Percentiles rank a stretch among this genome's conserved stretches.
phyloP scores from a whole-genome alignment of 2,329 filamentous ascomycete species.

The Pezicula radicicola region DNA sequence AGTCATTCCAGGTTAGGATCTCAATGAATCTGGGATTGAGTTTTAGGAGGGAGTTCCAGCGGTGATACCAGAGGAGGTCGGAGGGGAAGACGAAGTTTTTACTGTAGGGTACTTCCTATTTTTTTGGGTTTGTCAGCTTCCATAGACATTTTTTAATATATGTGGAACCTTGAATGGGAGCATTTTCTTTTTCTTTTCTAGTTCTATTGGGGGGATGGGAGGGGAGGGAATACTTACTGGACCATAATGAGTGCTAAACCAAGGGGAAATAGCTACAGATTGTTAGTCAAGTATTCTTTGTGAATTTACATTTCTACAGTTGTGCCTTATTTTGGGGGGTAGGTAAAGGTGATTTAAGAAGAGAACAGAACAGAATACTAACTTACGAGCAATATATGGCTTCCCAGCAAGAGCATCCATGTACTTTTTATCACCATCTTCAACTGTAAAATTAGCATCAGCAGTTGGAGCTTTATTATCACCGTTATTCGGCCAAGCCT shows the following conservation, averaged over 20 bases:
- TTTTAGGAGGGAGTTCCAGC: conserved; percentile 46
- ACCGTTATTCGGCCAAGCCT: conserved; percentile 21
- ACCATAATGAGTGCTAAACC: conserved; percentile 31
- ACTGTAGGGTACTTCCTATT: conserved; percentile 15
- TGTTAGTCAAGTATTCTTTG: no score
- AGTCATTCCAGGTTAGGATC: conserved; percentile 33
- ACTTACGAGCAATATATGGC: conserved; percentile 18
- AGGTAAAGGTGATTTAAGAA: not conserved
- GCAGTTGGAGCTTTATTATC: conserved; percentile 19
- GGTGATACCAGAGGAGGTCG: conserved; percentile 55
- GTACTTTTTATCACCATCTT: conserved; percentile 14
- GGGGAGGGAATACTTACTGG: conserved; percentile 47
- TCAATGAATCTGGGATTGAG: conserved; percentile 40
- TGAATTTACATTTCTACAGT: no score
- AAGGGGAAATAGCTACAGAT: conserved; percentile 29
- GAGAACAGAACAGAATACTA: no score
- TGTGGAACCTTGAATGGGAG: no score
- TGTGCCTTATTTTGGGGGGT: not conserved
- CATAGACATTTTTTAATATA: no score
- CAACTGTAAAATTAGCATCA: conserved; percentile 15
- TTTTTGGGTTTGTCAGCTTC: conserved; percentile 22
- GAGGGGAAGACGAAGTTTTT: conserved; percentile 59
- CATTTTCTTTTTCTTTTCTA: no score
- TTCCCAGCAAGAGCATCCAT: conserved; percentile 14
- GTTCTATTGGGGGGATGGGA: conserved; percentile 51